These are phyloP conservation scores for Rhytidhysteron rufulum DNA, from an alignment of 2,329 filamentous ascomycete species.

Conservation along the genomic window DNA sequence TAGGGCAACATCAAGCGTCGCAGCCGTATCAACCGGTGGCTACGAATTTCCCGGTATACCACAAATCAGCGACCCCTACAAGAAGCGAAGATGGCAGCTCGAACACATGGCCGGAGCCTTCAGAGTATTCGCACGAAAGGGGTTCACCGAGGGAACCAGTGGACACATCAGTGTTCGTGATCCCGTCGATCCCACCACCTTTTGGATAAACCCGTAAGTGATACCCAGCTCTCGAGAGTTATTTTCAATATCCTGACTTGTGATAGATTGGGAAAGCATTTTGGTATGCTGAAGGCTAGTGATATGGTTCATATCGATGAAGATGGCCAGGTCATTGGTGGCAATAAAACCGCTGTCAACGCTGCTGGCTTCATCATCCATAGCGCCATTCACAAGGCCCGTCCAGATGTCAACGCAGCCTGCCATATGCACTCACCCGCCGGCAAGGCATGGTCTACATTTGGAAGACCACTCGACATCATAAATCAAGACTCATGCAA, in stretches of 20 bases:
- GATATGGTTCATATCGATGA: too few species aligned
- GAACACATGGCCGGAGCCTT: slow-evolving; percentile 27
- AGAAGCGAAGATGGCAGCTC: slow-evolving; percentile 18
- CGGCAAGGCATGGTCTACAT: slow-evolving; percentile 46
- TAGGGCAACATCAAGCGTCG: too few species aligned
- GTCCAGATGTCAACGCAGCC: slow-evolving; percentile 38
- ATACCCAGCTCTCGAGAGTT: too few species aligned
- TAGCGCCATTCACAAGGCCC: slow-evolving; percentile 36
- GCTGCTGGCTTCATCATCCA: slow-evolving; percentile 18
- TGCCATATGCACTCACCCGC: slow-evolving; percentile 46
- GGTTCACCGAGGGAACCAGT: slow-evolving; percentile 17
- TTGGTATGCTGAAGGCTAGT: too few species aligned
- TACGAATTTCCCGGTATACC: too few species aligned
- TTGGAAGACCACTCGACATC: slow-evolving; percentile 45
- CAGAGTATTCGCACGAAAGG: slow-evolving; percentile 16
- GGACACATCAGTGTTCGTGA: slow-evolving; percentile 24
- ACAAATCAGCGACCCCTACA: too few species aligned
- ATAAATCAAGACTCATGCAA: slow-evolving; percentile 31
- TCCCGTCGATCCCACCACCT: slow-evolving; percentile 6
- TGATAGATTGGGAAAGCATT: too few species aligned
- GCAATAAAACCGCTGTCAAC: too few species aligned
- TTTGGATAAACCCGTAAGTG: slow-evolving; percentile 1
- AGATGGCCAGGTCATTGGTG: too few species aligned
- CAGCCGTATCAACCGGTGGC: too few species aligned
- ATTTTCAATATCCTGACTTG: too few species aligned